A percentile compares a stretch with the other conserved stretches of the same genome.
These are phyloP conservation scores for Amylostereum areolatum DNA, from an alignment of 1,284 basidiomycete genomes.

Conservation along the genomic window DNA sequence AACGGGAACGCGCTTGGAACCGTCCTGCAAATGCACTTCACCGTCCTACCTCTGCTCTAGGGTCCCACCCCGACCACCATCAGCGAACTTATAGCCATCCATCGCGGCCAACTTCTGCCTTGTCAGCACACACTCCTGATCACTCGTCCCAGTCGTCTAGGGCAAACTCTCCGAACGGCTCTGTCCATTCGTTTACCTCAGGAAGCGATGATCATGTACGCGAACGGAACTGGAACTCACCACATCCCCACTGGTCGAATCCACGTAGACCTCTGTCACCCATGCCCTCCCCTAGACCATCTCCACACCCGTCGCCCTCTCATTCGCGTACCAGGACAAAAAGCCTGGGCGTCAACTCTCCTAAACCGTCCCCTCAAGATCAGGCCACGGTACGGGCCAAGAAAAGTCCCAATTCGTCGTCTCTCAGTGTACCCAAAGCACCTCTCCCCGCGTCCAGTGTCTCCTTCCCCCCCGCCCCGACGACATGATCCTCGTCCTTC, in stretches of 20 bases:
- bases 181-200: constrained; percentile 18
- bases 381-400: constrained; percentile 1
- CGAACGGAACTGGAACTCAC: constrained; percentile 58
- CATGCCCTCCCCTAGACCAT: background rate
- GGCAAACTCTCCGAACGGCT: constrained; percentile 34
- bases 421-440: background rate
- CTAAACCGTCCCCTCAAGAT: background rate
- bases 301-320: constrained; percentile 5
- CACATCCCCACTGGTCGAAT: constrained; percentile 41
- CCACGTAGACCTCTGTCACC: background rate
- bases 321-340: constrained; percentile 8
- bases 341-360: constrained; percentile 5
- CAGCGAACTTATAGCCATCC: constrained; percentile 20
- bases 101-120: constrained; percentile 20
- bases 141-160: constrained; percentile 28
- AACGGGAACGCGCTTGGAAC: constrained; percentile 54
- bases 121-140: constrained; percentile 15
- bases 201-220: constrained; percentile 31
- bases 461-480: background rate
- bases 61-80: constrained; percentile 17
- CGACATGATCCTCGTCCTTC: background rate
- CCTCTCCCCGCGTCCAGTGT: background rate
- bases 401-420: background rate
- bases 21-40: constrained; percentile 26
- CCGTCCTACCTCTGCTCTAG: constrained; percentile 7